A percentile compares a stretch with the other conserved stretches of the same genome.
Conservation (phyloP, 1,139 yeast species). For the Debaryomyces subglobosus region DNA sequence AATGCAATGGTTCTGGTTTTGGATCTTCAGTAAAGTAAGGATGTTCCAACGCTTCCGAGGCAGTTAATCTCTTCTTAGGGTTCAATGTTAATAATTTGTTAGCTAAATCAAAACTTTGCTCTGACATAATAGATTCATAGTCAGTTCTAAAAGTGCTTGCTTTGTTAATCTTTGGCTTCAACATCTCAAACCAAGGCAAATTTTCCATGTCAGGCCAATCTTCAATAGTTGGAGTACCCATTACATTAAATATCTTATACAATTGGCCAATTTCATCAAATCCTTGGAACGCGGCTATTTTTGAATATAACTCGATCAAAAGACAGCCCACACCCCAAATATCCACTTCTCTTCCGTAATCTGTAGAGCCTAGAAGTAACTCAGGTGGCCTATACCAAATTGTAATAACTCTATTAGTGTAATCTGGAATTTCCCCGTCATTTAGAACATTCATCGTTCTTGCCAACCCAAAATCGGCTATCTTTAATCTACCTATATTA, state of each 20-base stretch:
- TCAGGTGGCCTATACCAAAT: slow-evolving; percentile 99
- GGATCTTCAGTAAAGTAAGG: slow-evolving; percentile 76
- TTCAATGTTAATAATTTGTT: slow-evolving; percentile 62
- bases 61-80: slow-evolving; percentile 68
- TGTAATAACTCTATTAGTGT: slow-evolving; percentile 93
- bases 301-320: slow-evolving; percentile 76
- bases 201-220: slow-evolving; percentile 77
- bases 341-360: slow-evolving; percentile 88
- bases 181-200: slow-evolving; percentile 91
- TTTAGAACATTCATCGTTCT: slow-evolving; percentile 67
- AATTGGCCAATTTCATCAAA: slow-evolving; percentile 86
- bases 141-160: slow-evolving; percentile 50
- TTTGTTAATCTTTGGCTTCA: slow-evolving; percentile 60
- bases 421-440: slow-evolving; percentile 62
- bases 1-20: slow-evolving; percentile 54
- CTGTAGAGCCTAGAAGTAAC: slow-evolving; percentile 83
- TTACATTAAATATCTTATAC: slow-evolving; percentile 68
- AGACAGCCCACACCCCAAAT: slow-evolving; percentile 98
- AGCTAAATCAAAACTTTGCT: slow-evolving; percentile 68
- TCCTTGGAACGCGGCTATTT: slow-evolving; percentile 82
- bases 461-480: slow-evolving; percentile 95
- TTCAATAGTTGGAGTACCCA: slow-evolving; percentile 84
- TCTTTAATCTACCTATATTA: slow-evolving; percentile 70
- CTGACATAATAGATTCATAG: slow-evolving; percentile 51
- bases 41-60: slow-evolving; percentile 73